Evolutionary conservation across 1,284 basidiomycete species (phyloP).

Genomic region (Takashimella tepidaria): DNA sequence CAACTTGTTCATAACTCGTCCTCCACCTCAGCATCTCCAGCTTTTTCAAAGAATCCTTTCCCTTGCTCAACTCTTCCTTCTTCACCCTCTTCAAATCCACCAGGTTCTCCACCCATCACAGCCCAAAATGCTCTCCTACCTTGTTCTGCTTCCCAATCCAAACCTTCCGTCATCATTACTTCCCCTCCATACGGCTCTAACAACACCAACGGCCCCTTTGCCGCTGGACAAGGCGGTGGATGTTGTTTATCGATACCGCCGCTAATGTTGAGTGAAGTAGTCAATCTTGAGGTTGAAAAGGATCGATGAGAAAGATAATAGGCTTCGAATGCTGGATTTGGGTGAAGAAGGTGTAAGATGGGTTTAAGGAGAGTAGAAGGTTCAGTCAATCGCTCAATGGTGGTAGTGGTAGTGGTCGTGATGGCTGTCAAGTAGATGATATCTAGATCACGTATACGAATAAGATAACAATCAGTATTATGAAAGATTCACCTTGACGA

Average conservation of each 20-base stretch:
- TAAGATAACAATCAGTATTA: no score
- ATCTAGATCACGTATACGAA: no score
- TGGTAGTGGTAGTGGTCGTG: no score
- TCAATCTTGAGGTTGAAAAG: no score
- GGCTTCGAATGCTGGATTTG: constrained; percentile 23
- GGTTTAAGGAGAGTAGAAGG: constrained; percentile 15
- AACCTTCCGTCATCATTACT: constrained; percentile 34
- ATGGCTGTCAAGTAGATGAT: constrained; percentile 50
- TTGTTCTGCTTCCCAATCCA: constrained; percentile 42
- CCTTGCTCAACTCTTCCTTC: constrained; percentile 10
- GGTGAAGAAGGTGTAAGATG: constrained; percentile 21
- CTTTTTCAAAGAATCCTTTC: constrained; percentile 53
- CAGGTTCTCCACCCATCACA: constrained; percentile 30
- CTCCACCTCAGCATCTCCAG: constrained; percentile 48
- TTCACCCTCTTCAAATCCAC: no score
- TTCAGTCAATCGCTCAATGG: background rate
- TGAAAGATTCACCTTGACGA: no score
- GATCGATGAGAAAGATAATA: constrained; percentile 20
- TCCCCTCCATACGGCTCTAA: constrained; percentile 29
- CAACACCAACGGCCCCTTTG: constrained; percentile 11
- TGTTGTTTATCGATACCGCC: background rate
- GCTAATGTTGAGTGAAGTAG: no score
- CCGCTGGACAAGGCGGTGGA: no score
- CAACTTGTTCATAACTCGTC: constrained; percentile 36
- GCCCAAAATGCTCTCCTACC: constrained; percentile 31